A percentile compares a stretch with the other conserved stretches of the same genome.
These are phyloP conservation scores for Polygonum aviculare DNA, from an alignment of 148 eudicot species.

Conservation along the genomic window DNA sequence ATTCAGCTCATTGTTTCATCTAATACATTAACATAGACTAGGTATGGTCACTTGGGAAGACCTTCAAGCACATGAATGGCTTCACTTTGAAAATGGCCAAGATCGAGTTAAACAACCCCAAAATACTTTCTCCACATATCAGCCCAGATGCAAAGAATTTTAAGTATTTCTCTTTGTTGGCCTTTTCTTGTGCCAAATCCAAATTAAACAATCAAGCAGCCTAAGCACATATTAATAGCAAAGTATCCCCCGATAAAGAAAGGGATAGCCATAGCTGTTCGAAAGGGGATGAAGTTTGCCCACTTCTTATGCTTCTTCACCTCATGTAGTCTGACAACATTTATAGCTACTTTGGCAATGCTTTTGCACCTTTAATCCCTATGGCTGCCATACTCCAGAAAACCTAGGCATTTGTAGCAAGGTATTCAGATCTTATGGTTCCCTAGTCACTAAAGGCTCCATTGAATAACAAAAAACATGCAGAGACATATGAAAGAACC, in stretches of 20 bases:
- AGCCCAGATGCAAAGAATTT: slow-evolving; percentile 68
- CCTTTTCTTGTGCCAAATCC: slow-evolving; percentile 40
- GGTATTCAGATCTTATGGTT: slow-evolving; percentile 25
- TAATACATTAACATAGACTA: no score
- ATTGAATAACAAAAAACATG: slow-evolving; percentile 62
- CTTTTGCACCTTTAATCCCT: slow-evolving; percentile 50
- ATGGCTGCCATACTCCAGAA: slow-evolving; percentile 49
- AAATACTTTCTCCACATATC: slow-evolving; percentile 74
- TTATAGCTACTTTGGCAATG: slow-evolving; percentile 48
- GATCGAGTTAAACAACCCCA: slow-evolving; percentile 57
- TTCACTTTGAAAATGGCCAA: slow-evolving; percentile 44
- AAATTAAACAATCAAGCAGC: slow-evolving; percentile 52
- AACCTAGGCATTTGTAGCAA: slow-evolving; percentile 43
- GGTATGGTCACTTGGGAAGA: no score
- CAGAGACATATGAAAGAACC: slow-evolving; percentile 63
- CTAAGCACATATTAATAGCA: slow-evolving; percentile 64
- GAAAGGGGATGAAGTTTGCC: slow-evolving; percentile 46
- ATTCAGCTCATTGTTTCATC: no score
- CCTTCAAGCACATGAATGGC: slow-evolving; percentile 54
- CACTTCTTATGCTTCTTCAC: slow-evolving; percentile 10
- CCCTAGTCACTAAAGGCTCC: slow-evolving; percentile 46
- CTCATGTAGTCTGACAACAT: slow-evolving; percentile 30
- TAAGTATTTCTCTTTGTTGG: slow-evolving; percentile 46
- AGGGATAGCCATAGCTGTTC: slow-evolving; percentile 81
- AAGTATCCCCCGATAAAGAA: slow-evolving; percentile 62